Base-by-base conservation (phyloP, 148 eudicot species). In the Silene latifolia region DNA sequence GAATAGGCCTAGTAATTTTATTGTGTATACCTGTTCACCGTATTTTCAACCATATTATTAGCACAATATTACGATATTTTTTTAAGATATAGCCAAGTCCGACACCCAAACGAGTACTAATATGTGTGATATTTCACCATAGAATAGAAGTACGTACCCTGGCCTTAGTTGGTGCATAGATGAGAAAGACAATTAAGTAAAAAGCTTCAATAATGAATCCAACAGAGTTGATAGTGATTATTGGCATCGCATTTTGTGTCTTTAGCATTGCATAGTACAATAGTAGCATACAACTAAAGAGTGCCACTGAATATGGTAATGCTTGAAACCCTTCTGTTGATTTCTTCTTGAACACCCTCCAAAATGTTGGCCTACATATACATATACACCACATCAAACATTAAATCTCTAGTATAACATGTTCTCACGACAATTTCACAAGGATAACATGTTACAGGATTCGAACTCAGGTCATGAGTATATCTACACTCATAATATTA, bases 251-350 rank as follows among this genome's bases (percentile, higher is more conserved):
- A 69, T 88, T 73, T 18, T 66, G 72, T 3, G 70, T 75, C 81
- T 92, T 92, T 0, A 92, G 68, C 23, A 81, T 75, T 1, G 86
- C 97, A 59, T 92, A 92, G 82, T 92, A 92, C 72, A 92, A 63
- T 51, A 82, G 70, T 18, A 90, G 46, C 97, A 92, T 87, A 15
- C 89, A 85, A 77, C 97, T 92, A 72, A 92, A 92, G 2, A 92
- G 78, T 48, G 97, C 91, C 0, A 88, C 93, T 9, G 89, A 56
- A 32, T 92, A 92, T 4, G 97, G 97, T 18, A 92, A 72, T 4
- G 94, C 73, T 73, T 90, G 92, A 74, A 92, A 92, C 63, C 90
- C 94, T 79, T 87, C 88, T 4, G 97, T 90, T 35, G 97, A 92
- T 87, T 88, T 92, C 73, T 80, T 90, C 87, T 86, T 88, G 75